Evolutionary conservation across 1,284 basidiomycete species (phyloP), one percentile per base, ranked within the genome.

Genomic region (Mycena citricolor): DNA sequence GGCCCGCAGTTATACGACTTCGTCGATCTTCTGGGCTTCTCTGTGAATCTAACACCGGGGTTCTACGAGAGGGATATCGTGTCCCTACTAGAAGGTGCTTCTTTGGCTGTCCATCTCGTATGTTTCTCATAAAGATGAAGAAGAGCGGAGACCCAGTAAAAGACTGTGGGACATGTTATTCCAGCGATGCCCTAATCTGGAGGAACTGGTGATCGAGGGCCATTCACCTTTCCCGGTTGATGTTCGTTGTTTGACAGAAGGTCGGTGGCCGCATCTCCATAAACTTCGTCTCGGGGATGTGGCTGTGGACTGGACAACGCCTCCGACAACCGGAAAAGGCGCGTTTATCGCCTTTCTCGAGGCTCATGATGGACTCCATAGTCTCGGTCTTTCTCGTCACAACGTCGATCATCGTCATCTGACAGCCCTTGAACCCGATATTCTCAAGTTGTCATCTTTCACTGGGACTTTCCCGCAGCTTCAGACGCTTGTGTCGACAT

Each of bases 111-210:
- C 34, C 14, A 17, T 30, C 44, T 34, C 39, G 32, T 32, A 44
- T 34, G 26, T 21, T 20, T 33, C n/a, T 41, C 24, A 39, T 13
- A 17, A 6, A 7, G 16, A 17, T 35, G 6, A 51, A 65, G 67
- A 67, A 53, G 67, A 66, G 39, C 59, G 66, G 51, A 61, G 68
- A 8, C 60, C 67, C 6, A 69, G 71, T 45, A 67, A 65, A 41
- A 68, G 67, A 32, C 65, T 87, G 32, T 83, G 81, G 79, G 71
- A 79, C 47, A 85, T 87, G 84, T 71, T 87, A 41, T 74, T 77
- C 42, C 62, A 66, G 17, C 71, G 71, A 23, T 82, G 79, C 54
- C 81, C 79, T 1, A 67, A 80, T 54, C 71, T 86, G 8, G 74
- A 83, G 59, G 77, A 80, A 39, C 68, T 87, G 4, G 61, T 66